phyloP scores from a whole-genome alignment of 1,284 basidiomycete genomes.

The Neolentinus lepideus region DNA sequence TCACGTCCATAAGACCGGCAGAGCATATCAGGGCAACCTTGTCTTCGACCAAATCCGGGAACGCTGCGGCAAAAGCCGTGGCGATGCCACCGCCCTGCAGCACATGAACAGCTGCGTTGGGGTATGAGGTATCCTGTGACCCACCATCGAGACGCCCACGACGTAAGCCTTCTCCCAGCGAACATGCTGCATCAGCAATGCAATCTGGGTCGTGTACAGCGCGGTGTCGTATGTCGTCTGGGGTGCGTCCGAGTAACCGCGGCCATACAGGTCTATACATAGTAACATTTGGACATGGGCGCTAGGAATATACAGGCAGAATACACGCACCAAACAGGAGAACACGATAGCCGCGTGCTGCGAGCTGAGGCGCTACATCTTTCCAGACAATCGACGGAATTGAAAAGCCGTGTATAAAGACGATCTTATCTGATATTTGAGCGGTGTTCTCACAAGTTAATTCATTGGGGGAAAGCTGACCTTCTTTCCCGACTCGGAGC shows the following conservation, averaged over 20 bases:
- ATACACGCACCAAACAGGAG: conserved; percentile 55
- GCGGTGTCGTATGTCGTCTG: conserved; percentile 52
- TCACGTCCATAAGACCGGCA: conserved; percentile 60
- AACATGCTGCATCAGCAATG: conserved; percentile 70
- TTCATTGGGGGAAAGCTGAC: conserved; percentile 25
- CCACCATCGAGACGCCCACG: conserved; percentile 68
- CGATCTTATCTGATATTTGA: conserved; percentile 40
- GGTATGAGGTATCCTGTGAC: conserved; percentile 9
- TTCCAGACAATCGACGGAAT: conserved; percentile 71
- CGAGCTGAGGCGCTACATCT: conserved; percentile 58
- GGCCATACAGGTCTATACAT: conserved; percentile 62
- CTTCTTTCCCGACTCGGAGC: conserved; percentile 61
- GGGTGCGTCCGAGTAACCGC: conserved; percentile 75
- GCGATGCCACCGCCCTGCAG: conserved; percentile 64
- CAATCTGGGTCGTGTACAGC: conserved; percentile 70
- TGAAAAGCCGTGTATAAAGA: conserved; percentile 74
- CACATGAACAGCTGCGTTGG: not conserved
- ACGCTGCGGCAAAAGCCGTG: conserved; percentile 58
- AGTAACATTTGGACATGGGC: conserved; percentile 7
- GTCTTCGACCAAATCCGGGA: conserved; percentile 60
- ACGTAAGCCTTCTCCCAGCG: conserved; percentile 60
- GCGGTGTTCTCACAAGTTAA: not conserved
- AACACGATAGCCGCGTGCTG: conserved; percentile 60
- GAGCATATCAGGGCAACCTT: conserved; percentile 60
- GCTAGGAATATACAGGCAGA: not conserved